Base-by-base conservation (phyloP, 352 stramenopile species). In the Phytophthora fragariae region DNA sequence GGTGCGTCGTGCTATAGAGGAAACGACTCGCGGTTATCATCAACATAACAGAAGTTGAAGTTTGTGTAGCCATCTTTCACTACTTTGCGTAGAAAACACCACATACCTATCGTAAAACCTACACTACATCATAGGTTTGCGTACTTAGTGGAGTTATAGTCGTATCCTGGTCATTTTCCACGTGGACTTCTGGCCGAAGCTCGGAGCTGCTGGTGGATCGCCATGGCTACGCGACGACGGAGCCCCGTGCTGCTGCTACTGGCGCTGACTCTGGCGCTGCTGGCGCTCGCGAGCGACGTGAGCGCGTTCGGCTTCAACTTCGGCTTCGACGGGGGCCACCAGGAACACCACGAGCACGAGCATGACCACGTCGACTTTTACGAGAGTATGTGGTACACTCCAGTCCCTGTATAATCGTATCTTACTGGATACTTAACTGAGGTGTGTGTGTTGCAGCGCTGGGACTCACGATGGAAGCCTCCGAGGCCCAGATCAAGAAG, bases 401-500 rank as follows among this genome's bases (percentile, higher is more conserved):
- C 0, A 31, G 29, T 31, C 29, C 29, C 29, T 31, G 3, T 47
- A 37, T n/a, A 24, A 62, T 62, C 61, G 57, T 29, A 46, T 61
- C 10, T 19, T 47, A 6, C 29, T 61, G 24, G 6, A 65, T 69
- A 56, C 41, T 31, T 56, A 35, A 33, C 44, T 15, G 19, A 29
- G 52, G 17, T 69, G 63, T 74, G 24, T n/a, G 10, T n/a, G 10
- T 11, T 24, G 8, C 55, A 94, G 88, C 85, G 6, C 64, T 97
- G 29, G 89, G 88, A 2, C 66, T 97, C 19, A 91, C 80, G 0
- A 94, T 95, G 88, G 89, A 97, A 65, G 89, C 88, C 1, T 79
- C 81, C 0, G 88, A 98, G n/a, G 76, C 85, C 10, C 82, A 98
- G 76, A 98, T 98, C 74, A 98, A 98, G 80, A 97, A 96, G 65